These are phyloP conservation scores for Priceomyces melissophilus DNA, from an alignment of 805 yeast species.

Conservation along the genomic window DNA sequence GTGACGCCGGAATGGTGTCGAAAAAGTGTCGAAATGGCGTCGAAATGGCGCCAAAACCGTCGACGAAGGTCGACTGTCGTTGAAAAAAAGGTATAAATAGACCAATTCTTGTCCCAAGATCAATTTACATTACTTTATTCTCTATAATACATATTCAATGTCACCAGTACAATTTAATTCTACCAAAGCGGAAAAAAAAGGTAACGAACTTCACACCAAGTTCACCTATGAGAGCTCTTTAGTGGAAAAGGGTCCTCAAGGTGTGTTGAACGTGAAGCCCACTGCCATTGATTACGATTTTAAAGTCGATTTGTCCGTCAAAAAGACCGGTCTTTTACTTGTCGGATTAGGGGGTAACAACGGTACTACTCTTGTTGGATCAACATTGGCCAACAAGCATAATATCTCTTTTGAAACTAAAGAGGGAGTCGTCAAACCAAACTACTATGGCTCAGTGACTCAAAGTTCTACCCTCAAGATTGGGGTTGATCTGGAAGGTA, in stretches of 20 bases:
- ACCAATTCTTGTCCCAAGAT: background rate
- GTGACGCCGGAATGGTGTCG: background rate
- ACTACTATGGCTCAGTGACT: slow-evolving; percentile 92
- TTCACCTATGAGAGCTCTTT: slow-evolving; percentile 74
- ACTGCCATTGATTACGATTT: slow-evolving; percentile 73
- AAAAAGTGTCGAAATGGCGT: too few relatives aligned
- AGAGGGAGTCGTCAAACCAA: slow-evolving; percentile 69
- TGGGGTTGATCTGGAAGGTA: slow-evolving; percentile 77
- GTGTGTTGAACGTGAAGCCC: slow-evolving; percentile 64
- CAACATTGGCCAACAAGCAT: slow-evolving; percentile 81
- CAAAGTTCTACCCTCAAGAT: slow-evolving; percentile 87
- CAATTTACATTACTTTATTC: background rate
- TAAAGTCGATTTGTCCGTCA: slow-evolving; percentile 76
- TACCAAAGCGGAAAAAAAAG: slow-evolving; percentile 49
- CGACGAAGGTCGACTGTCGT: slow-evolving; percentile 10
- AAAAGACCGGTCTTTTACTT: slow-evolving; percentile 83
- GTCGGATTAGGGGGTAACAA: slow-evolving; percentile 97
- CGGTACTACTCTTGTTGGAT: slow-evolving; percentile 86
- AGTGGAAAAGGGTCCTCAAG: slow-evolving; percentile 53
- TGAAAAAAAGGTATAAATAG: background rate
- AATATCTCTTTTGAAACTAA: slow-evolving; percentile 76
- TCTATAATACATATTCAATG: background rate
- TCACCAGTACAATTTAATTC: slow-evolving; percentile 42
- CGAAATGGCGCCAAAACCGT: slow-evolving; percentile 7
- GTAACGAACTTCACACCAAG: slow-evolving; percentile 53